Base-by-base conservation (phyloP, 371 early-diverging fungal genomes). In the Fennellomyces sp. region DNA sequence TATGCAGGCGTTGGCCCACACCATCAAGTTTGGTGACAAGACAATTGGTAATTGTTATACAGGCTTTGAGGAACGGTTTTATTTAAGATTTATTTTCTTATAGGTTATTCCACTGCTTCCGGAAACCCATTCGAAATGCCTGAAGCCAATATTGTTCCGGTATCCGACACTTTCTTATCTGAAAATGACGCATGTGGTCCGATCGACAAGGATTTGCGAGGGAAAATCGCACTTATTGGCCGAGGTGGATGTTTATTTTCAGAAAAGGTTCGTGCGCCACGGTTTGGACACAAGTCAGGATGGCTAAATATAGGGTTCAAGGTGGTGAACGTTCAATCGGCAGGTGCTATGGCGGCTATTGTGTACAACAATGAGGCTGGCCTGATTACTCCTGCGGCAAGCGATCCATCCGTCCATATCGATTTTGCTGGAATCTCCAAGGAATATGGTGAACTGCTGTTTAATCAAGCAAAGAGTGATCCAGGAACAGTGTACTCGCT, bases 321-420 rank as follows among this genome's bases (percentile, higher is more conserved):
- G 78, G 71, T 75, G 1, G 1, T 50, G 5, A 74, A 75, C 59
- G 88, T 88, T 3, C 69, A 75, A 30, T 47, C 58, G 1, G 86
- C 88, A 17, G 92, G 92, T 41, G 92, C 91, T 12, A 53, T 74
- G 21, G 91, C 74, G 13, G 80, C 84, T 1, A 41, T 91, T 25
- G 49, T 88, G 26, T 78, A 81, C 53, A 74, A 81, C 56, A 76
- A 77, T 26, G 62, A 42, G 8, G 60, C 61, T 21, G 80, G 80
- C 1, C 56, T 70, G 5, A 36, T 78, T 4, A 66, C 69, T 5
- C 73, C 80, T n/a, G 52, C 73, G 7, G 56, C 59, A 4, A 45
- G 48, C 2, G 60, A 65, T 10, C 48, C 53, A 13, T 31, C 50
- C 2, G 55, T 71, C 2, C 59, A n/a, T 11, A 73, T 85, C 54